Evolutionary conservation across 192 early-diverging fungal species (phyloP).

Genomic region (Linnemannia exigua): DNA sequence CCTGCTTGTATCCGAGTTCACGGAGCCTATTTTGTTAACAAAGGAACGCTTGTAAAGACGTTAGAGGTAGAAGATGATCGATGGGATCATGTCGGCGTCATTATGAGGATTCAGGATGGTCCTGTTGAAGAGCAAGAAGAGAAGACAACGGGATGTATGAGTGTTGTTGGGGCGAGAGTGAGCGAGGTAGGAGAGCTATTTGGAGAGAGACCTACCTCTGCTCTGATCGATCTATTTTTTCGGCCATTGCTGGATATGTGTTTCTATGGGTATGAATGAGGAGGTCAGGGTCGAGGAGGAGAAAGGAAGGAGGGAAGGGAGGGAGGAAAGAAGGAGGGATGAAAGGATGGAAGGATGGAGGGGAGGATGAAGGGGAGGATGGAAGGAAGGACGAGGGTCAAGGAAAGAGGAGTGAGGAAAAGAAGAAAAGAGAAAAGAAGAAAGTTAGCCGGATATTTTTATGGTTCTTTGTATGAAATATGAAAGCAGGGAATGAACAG

Average conservation of each 20-base stretch:
- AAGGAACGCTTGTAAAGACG: neutral
- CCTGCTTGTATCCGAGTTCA: constrained; percentile 66
- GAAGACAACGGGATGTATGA: neutral
- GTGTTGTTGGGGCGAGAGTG: neutral
- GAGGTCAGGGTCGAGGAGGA: neutral
- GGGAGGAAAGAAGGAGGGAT: neutral
- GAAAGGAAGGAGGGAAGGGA: neutral
- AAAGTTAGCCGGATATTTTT: neutral
- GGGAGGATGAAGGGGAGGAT: neutral
- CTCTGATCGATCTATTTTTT: constrained; percentile 48
- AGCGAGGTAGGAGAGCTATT: neutral
- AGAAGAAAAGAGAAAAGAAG: neutral
- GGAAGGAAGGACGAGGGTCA: neutral
- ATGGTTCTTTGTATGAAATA: no score
- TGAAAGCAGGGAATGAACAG: no score
- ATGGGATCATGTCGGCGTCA: neutral
- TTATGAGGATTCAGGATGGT: neutral
- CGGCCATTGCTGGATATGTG: constrained; percentile 1
- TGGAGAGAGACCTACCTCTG: constrained; percentile 21
- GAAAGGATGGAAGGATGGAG: neutral
- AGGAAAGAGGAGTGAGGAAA: neutral
- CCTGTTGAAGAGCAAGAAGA: neutral
- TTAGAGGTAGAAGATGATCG: neutral
- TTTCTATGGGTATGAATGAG: neutral
- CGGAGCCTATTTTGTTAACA: constrained; percentile 38